phyloP scores from a whole-genome alignment of 1,284 basidiomycete genomes.

The Wallemia mellicola region DNA sequence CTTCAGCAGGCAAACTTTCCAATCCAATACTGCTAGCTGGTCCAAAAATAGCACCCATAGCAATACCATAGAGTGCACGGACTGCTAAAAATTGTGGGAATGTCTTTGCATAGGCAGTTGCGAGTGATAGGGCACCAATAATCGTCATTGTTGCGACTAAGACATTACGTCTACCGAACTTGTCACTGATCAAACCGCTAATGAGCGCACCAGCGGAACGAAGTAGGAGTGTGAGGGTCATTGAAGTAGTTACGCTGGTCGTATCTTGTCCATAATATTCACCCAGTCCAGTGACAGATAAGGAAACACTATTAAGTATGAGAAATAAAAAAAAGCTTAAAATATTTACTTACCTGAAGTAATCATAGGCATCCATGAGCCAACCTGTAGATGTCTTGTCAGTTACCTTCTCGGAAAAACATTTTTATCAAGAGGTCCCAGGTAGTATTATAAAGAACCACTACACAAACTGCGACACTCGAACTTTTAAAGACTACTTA shows the following conservation, averaged over 20 bases:
- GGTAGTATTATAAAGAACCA: no score
- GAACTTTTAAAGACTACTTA: no score
- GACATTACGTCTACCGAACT: slow-evolving; percentile 80
- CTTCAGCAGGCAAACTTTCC: slow-evolving; percentile 62
- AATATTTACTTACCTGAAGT: slow-evolving; percentile 12
- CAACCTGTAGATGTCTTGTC: not conserved
- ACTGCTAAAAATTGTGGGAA: slow-evolving; percentile 23
- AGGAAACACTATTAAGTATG: slow-evolving; percentile 36
- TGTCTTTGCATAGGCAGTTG: slow-evolving; percentile 22
- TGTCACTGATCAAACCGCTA: slow-evolving; percentile 44
- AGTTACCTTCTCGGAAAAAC: no score
- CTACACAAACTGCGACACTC: no score
- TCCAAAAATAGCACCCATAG: slow-evolving; percentile 35
- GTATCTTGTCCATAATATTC: slow-evolving; percentile 12
- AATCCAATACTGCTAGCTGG: slow-evolving; percentile 27
- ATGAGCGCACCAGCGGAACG: slow-evolving; percentile 58
- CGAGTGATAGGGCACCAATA: slow-evolving; percentile 45
- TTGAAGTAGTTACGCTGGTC: slow-evolving; percentile 25
- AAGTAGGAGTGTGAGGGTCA: slow-evolving; percentile 77
- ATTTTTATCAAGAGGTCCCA: no score
- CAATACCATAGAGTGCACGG: slow-evolving; percentile 48
- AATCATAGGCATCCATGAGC: slow-evolving; percentile 23
- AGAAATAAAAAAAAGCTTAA: not conserved
- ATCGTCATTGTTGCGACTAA: slow-evolving; percentile 36
- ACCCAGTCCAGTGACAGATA: slow-evolving; percentile 30